Percentiles rank a stretch among this genome's conserved stretches.
Conservation (phyloP, 2,329 filamentous ascomycete species). For the Penicillium nordicum region DNA sequence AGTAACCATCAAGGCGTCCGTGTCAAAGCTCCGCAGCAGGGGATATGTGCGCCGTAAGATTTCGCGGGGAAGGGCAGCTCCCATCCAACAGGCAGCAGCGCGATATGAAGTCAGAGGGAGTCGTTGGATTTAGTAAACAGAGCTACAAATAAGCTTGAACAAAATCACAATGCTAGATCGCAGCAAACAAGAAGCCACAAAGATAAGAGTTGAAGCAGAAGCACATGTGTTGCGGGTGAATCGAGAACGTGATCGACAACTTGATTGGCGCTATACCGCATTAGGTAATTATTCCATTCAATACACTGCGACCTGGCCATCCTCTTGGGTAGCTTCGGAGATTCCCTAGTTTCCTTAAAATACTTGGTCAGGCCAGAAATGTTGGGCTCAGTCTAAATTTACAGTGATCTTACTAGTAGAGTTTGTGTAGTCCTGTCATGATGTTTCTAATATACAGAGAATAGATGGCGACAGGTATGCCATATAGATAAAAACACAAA, state of each 20-base stretch:
- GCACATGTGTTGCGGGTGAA: constrained; percentile 13
- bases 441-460: constrained; percentile 23
- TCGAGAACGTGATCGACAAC: constrained; percentile 30
- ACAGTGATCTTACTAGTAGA: background rate
- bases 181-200: constrained; percentile 6
- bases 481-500: constrained; percentile 4
- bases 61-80: constrained; percentile 31
- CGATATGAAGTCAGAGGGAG: constrained; percentile 1
- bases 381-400: background rate
- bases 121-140: background rate
- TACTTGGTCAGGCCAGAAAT: background rate
- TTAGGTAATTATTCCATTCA: constrained; percentile 19
- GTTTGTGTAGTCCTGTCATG: background rate
- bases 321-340: background rate
- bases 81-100: constrained; percentile 28
- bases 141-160: background rate
- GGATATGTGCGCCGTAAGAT: constrained; percentile 25
- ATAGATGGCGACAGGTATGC: constrained; percentile 13
- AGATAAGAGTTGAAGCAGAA: constrained; percentile 9
- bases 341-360: background rate
- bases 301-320: background rate
- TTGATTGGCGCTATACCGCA: constrained; percentile 31
- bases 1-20: constrained; percentile 40
- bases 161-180: constrained; percentile 7
- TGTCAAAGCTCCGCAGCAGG: constrained; percentile 20